phyloP scores from a whole-genome alignment of 176 grass and related monocot species.

The Poa annua region DNA sequence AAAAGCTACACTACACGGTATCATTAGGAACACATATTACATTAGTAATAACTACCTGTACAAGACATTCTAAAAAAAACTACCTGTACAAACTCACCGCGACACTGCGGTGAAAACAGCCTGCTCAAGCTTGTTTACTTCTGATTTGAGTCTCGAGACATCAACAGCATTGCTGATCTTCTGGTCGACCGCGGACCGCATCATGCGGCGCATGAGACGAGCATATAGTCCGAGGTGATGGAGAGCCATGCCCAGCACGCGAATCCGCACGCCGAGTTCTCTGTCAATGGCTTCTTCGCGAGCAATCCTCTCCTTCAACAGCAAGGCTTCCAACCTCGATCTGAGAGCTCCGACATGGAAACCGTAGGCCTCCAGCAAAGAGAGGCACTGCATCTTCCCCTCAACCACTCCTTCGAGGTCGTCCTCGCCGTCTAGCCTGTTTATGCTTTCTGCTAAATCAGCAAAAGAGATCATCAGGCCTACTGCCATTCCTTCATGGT shows the following conservation, averaged over 20 bases:
- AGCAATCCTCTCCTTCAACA: background rate
- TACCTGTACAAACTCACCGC: too few relatives aligned
- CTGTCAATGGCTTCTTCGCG: conserved; percentile 2
- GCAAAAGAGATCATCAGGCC: conserved; percentile 71
- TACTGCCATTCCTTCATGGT: conserved; percentile 68
- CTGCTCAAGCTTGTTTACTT: conserved; percentile 10
- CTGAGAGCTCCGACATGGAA: conserved; percentile 57
- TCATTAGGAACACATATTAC: too few relatives aligned
- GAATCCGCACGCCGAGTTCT: background rate
- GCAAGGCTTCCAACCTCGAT: conserved; percentile 41
- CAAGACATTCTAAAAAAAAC: too few relatives aligned
- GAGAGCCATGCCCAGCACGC: conserved; percentile 18
- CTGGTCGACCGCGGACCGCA: background rate
- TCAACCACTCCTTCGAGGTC: conserved; percentile 19
- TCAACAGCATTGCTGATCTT: conserved; percentile 7
- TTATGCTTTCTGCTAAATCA: conserved; percentile 50
- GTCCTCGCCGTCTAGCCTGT: conserved; percentile 37
- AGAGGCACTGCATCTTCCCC: conserved; percentile 53
- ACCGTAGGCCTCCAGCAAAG: conserved; percentile 59
- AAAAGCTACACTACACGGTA: too few relatives aligned
- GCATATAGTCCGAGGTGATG: conserved; percentile 26
- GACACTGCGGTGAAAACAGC: background rate
- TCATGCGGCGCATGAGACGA: conserved; percentile 2
- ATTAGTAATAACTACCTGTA: too few relatives aligned
- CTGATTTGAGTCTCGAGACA: conserved; percentile 34